Evolutionary conservation across 139 green algal genomes (phyloP).

Genomic region (Gonium pectorale): DNA sequence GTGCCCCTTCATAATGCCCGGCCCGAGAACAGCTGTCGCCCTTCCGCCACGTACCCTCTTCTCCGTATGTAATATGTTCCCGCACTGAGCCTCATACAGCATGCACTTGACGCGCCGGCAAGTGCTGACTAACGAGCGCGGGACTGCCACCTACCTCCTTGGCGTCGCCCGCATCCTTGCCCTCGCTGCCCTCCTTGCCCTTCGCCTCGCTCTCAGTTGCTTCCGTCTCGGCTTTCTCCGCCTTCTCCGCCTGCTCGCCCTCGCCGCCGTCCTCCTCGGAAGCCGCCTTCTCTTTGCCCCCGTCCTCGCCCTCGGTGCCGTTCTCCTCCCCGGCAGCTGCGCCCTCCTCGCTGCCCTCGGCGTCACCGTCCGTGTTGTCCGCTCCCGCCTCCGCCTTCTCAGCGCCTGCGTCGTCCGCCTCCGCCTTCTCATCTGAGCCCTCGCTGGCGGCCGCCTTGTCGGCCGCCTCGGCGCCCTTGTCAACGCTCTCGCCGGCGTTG

Average conservation of each 20-base stretch:
- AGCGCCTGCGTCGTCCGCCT: constrained; percentile 2
- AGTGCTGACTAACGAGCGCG: too few relatives aligned
- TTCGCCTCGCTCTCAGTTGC: too few relatives aligned
- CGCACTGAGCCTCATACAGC: too few relatives aligned
- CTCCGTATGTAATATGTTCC: too few relatives aligned
- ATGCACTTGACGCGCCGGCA: too few relatives aligned
- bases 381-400: constrained; percentile 7
- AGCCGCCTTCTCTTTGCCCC: constrained; percentile 31
- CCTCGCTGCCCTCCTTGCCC: constrained; percentile 4
- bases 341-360: neutral
- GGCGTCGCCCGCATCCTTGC: constrained; percentile 1
- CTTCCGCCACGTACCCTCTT: too few relatives aligned
- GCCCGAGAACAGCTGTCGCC: too few relatives aligned
- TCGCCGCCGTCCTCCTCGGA: constrained; percentile 12
- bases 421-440: neutral
- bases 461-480: neutral
- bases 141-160: constrained; percentile 29
- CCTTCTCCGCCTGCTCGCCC: neutral
- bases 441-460: constrained; percentile 20
- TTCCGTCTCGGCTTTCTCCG: neutral
- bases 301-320: neutral
- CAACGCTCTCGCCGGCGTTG: neutral
- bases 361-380: neutral
- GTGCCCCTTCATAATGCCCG: too few relatives aligned
- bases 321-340: neutral